phyloP scores from a whole-genome alignment of 2,329 filamentous ascomycete genomes.

The Botrytis hyacinthi region DNA sequence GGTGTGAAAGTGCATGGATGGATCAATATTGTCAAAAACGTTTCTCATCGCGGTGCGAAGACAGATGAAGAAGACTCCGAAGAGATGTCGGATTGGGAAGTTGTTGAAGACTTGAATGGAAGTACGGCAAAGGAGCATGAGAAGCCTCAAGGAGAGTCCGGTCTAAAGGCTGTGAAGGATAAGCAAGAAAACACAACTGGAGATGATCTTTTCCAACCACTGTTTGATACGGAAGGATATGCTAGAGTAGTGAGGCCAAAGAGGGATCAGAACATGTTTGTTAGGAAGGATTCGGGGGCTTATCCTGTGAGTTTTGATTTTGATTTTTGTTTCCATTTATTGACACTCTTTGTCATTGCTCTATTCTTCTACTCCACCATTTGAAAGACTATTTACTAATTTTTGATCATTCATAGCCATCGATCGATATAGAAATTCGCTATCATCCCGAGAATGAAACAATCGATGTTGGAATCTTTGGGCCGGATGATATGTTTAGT shows the following conservation, averaged over 20 bases:
- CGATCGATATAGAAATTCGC: slow-evolving; percentile 38
- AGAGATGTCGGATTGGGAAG: slow-evolving; percentile 19
- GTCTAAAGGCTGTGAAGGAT: neutral
- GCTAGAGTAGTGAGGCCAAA: neutral
- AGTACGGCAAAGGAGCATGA: neutral
- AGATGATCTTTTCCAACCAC: neutral
- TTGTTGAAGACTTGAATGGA: slow-evolving; percentile 11
- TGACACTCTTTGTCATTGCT: neutral
- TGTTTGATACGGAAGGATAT: neutral
- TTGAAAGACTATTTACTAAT: neutral
- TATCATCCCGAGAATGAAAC: slow-evolving; percentile 25
- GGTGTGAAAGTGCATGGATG: slow-evolving; percentile 67
- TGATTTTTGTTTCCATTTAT: neutral
- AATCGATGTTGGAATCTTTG: slow-evolving; percentile 38
- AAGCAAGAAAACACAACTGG: neutral
- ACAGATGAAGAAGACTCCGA: neutral
- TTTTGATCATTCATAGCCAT: slow-evolving; percentile 29
- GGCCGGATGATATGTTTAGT: slow-evolving; percentile 28
- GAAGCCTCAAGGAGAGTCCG: neutral
- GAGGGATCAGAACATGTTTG: neutral
- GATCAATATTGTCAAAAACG: slow-evolving; percentile 70
- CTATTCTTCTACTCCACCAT: too few relatives aligned
- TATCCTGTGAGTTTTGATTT: slow-evolving; percentile 31
- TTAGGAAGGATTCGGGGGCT: slow-evolving; percentile 19
- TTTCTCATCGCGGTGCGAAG: neutral